Base-by-base conservation (phyloP, 208 protist genomes). In the Leishmania braziliensis region DNA sequence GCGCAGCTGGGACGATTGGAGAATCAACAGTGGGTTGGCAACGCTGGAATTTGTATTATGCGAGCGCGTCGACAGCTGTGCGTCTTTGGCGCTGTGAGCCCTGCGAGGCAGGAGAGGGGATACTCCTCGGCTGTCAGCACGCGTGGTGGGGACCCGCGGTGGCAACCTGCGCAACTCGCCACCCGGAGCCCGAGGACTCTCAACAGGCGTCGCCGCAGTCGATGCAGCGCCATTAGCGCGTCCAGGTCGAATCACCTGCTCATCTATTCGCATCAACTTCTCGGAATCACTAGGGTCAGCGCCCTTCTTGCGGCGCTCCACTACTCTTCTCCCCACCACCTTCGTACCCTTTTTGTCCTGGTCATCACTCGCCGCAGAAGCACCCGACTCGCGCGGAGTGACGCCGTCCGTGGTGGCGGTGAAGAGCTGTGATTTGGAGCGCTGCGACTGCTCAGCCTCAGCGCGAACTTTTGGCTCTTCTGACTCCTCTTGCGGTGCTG, bases 171-270 rank as follows among this genome's bases (percentile, higher is more conserved):
- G 39, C 66, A 29, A 8, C n/a, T 70, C 78, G 46, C 71, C 51
- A 63, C 65, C 75, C 1, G 80, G 82, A 14, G 80, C 79, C 77
- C 78, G 88, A 5, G 26, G 36, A 8, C 63, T 54, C 71, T 81
- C 82, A 4, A 65, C 58, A 46, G 85, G 78, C n/a, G 56, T 81
- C 36, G 51, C 60, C 5, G 71, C 50, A 18, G 80, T 46, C 8
- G 62, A 18, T 16, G 72, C 70, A 54, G 80, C 39, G 33, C 48
- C 60, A 69, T 66, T 75, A 10, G 63, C 62, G 43, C 86, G 83
- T 12, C 80, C 80, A 20, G 82, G 86, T 5, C 75, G 81, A 62
- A 86, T 85, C 56, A 84, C 72, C 51, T 79, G 58, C 81, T 84
- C 85, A 20, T 83, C 80, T 29, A 75, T 58, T 18, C 78, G 81